Percentiles rank a stretch among this genome's conserved stretches.
phyloP scores from a whole-genome alignment of 2,329 filamentous ascomycete genomes.

The Coniochaeta hoffmannii region DNA sequence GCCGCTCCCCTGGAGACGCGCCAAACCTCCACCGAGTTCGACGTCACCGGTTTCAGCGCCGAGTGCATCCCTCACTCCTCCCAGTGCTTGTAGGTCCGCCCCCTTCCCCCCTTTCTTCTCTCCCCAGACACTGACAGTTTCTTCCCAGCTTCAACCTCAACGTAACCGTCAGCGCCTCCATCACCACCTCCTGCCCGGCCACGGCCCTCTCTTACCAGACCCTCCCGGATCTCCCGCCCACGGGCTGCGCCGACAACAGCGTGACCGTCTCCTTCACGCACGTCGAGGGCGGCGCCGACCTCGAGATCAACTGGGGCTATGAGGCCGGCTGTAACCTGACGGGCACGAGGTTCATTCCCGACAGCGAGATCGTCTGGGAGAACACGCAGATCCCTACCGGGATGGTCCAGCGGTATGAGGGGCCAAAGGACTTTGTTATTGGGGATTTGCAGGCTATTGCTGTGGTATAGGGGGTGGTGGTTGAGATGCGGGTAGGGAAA shows the following conservation, averaged over 20 bases:
- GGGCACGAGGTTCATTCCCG: not conserved
- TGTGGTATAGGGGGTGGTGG: not conserved
- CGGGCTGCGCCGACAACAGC: not conserved
- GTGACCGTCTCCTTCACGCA: not conserved
- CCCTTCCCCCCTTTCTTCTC: not conserved
- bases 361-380: not conserved
- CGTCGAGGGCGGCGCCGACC: not conserved
- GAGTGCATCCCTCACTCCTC: constrained; percentile 1
- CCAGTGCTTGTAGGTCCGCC: not conserved
- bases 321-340: not conserved
- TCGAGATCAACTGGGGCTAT: not conserved
- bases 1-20: not conserved
- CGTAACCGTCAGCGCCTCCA: not conserved
- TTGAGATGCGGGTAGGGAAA: too few relatives aligned
- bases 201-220: not conserved
- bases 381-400: constrained; percentile 1
- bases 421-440: not conserved
- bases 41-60: not conserved
- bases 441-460: not conserved
- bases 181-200: not conserved
- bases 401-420: not conserved
- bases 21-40: not conserved
- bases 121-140: not conserved
- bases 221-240: not conserved
- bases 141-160: not conserved